Base-by-base conservation (phyloP, 345 rosid species). In the Barbarea vulgaris region DNA sequence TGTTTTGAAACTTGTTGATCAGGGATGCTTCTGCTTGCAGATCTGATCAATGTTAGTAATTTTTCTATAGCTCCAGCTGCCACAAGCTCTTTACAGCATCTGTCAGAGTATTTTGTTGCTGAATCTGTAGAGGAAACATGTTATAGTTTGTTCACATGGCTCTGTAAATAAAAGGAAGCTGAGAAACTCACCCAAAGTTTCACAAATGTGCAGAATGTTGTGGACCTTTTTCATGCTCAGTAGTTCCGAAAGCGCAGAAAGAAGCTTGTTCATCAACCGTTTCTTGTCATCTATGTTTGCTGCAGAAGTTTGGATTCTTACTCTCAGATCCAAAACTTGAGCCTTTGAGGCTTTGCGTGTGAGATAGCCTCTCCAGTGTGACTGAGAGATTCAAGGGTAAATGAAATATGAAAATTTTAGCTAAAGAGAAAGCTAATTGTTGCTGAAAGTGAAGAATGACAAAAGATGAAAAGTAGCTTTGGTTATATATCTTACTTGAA, bases 1-100 rank as follows among this genome's bases (percentile, higher is more conserved):
- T 88, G 92, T 83, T 85, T 94, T 67, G 89, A 76, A 60, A 94
- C 87, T 83, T 90, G 84, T 74, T 88, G 98, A 71, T 94, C 97
- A 48, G 97, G 98, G 42, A 94, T 84, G 83, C 98, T 94, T 80
- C 89, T 85, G 58, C 85, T 91, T 82, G 87, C 87, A 9, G 91
- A 83, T 36, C 86, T 81, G 34, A 94, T 91, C 56, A 83, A 80
- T 70, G 87, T 84, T 72, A 94, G 78, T 51, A 94, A 71, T 51
- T 81, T 86, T 39, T 78, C 79, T 57, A 88, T 82, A 63, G 98
- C 96, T 42, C 98, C 98, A 1, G 93, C 97, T 60, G 83, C 93
- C 61, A 90, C 95, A 36, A 94, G 93, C 69, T 91, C 84, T 81
- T 88, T 96, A 25, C 97, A 91, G 71, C 97, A 91, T 83, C 66